Evolutionary conservation across 106 monocot genomes (phyloP).

Genomic region (Platanthera zijinensis): DNA sequence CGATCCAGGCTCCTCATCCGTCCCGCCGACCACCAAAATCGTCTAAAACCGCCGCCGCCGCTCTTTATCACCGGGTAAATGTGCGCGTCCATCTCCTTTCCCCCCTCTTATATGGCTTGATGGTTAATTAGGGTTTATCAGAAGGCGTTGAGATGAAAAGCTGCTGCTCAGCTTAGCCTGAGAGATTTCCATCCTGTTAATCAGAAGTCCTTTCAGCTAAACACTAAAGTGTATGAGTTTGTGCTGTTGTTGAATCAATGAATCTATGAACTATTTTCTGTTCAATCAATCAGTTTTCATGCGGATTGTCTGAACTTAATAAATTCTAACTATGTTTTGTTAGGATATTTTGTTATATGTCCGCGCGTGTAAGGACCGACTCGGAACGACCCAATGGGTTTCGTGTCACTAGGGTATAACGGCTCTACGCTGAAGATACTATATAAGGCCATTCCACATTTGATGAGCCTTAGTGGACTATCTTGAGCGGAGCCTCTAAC

Average conservation of each 20-base stretch:
- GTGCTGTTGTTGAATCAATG: constrained; percentile 2
- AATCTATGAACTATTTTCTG: not conserved
- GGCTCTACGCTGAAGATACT: no score
- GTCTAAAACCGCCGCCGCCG: not conserved
- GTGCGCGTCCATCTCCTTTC: not conserved
- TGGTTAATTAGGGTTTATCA: not conserved
- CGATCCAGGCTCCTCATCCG: constrained; percentile 9
- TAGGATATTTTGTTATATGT: no score
- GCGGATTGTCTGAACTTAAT: no score
- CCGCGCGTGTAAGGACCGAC: no score
- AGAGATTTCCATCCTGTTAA: not conserved
- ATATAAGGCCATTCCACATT: no score
- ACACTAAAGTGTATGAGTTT: not conserved
- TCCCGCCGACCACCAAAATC: constrained; percentile 7
- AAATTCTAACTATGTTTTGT: no score
- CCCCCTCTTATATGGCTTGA: not conserved
- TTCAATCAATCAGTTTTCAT: not conserved
- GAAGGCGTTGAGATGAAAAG: not conserved
- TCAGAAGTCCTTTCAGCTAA: not conserved
- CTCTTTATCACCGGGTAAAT: not conserved
- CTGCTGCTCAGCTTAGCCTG: not conserved
- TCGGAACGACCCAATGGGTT: no score
- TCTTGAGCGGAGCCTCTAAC: no score
- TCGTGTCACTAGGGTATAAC: no score
- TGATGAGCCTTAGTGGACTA: no score